Evolutionary conservation across 495 filamentous ascomycete genomes (phyloP).

Genomic region (Niebla homalea): DNA sequence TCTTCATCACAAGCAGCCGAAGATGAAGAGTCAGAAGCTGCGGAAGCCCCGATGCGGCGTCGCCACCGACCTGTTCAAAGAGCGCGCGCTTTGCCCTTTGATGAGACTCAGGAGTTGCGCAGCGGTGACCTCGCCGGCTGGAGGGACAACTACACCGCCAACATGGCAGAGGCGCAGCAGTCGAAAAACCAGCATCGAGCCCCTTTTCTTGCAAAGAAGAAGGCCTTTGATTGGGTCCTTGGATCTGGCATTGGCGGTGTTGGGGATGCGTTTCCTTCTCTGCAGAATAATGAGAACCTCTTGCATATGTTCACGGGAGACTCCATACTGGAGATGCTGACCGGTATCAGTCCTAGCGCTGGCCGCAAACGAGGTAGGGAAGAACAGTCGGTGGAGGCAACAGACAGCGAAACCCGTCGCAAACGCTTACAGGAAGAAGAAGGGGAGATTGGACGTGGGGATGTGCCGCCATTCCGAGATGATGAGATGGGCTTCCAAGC

Average conservation of each 20-base stretch:
- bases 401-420: constrained; percentile 26
- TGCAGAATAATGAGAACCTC: constrained; percentile 28
- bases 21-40: constrained; percentile 16
- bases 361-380: constrained; percentile 30
- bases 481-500: constrained; percentile 21
- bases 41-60: constrained; percentile 7
- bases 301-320: constrained; percentile 43
- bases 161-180: constrained; percentile 34
- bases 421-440: constrained; percentile 30
- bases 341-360: constrained; percentile 13
- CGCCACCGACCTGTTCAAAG: constrained; percentile 8
- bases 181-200: constrained; percentile 31
- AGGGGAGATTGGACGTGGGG: constrained; percentile 30
- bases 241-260: constrained; percentile 44
- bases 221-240: constrained; percentile 39
- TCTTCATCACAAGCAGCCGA: constrained; percentile 6
- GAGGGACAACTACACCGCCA: constrained; percentile 43
- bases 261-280: constrained; percentile 33
- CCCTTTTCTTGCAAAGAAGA: constrained; percentile 36
- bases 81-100: constrained; percentile 19
- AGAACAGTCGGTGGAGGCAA: constrained; percentile 24
- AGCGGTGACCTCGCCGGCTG: constrained; percentile 43
- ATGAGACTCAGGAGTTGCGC: constrained; percentile 35
- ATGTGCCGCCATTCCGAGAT: constrained; percentile 21
- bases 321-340: constrained; percentile 33